Percentiles rank a stretch among this genome's conserved stretches.
These are phyloP conservation scores for Dendrobium nobile DNA, from an alignment of 106 monocot genomes.

Conservation along the genomic window DNA sequence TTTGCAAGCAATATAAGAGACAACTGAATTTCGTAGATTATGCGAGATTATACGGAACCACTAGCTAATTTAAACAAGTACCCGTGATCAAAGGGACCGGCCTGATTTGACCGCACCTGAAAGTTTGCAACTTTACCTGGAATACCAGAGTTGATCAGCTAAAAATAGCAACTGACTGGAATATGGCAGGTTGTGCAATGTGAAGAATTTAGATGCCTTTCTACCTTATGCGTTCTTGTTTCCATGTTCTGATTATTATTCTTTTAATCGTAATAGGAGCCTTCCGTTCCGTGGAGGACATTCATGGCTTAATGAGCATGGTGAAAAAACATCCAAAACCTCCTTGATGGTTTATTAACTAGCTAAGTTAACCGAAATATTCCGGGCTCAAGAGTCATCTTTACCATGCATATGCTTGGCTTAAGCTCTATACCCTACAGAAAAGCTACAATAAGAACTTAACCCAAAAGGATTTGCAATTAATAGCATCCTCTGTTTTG, in stretches of 20 bases:
- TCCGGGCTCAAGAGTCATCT: slow-evolving; percentile 81
- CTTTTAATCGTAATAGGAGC: slow-evolving; percentile 56
- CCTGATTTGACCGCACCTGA: slow-evolving; percentile 92
- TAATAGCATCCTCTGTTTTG: slow-evolving; percentile 91
- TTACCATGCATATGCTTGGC: slow-evolving; percentile 96
- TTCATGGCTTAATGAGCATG: slow-evolving; percentile 90
- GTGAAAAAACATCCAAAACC: slow-evolving; percentile 94
- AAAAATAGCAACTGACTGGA: slow-evolving; percentile 88
- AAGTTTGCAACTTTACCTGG: slow-evolving; percentile 88
- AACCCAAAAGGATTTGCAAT: slow-evolving; percentile 84
- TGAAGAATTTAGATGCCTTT: background rate
- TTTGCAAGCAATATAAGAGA: slow-evolving; percentile 97
- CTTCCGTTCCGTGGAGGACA: slow-evolving; percentile 93
- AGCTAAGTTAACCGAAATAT: slow-evolving; percentile 90
- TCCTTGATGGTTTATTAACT: slow-evolving; percentile 90
- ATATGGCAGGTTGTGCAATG: slow-evolving; percentile 83
- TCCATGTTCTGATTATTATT: background rate
- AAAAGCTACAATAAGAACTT: slow-evolving; percentile 96
- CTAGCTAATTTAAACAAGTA: slow-evolving; percentile 89
- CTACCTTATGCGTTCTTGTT: background rate
- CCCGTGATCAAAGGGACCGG: slow-evolving; percentile 85
- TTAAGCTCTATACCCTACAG: slow-evolving; percentile 79
- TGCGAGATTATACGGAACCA: slow-evolving; percentile 97
- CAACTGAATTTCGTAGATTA: slow-evolving; percentile 90
- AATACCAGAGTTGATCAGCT: slow-evolving; percentile 91